phyloP scores from a whole-genome alignment of 176 grass and related monocot genomes.

The Tillandsia fasciculata region DNA sequence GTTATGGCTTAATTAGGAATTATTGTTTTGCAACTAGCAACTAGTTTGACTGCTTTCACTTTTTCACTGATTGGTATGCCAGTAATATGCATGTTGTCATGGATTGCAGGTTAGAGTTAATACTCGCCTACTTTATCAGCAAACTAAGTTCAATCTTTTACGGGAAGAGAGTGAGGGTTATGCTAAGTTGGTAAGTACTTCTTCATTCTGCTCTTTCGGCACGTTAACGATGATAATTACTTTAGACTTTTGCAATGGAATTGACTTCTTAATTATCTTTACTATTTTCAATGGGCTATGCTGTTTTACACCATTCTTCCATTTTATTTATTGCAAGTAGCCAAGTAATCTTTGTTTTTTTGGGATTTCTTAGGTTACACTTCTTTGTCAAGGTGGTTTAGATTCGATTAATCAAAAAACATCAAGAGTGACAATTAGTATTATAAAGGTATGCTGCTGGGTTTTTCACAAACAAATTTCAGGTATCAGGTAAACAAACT shows the following conservation, averaged over 20 bases:
- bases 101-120: constrained; percentile 93
- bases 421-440: constrained; percentile 70
- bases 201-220: not conserved
- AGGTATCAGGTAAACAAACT: not conserved
- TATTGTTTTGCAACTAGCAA: constrained; percentile 4
- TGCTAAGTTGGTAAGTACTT: constrained; percentile 70
- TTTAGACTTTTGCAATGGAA: not conserved
- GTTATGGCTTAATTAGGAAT: too few species aligned
- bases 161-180: constrained; percentile 99
- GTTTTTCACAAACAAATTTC: not conserved
- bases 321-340: constrained; percentile 14
- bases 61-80: not conserved
- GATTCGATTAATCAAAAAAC: constrained; percentile 54
- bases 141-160: constrained; percentile 97
- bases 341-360: constrained; percentile 8
- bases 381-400: constrained; percentile 87
- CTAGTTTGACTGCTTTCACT: constrained; percentile 7
- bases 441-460: constrained; percentile 62
- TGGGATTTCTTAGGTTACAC: constrained; percentile 56
- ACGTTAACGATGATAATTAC: not conserved
- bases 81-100: constrained; percentile 17
- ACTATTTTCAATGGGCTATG: not conserved
- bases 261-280: not conserved
- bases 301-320: not conserved
- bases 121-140: constrained; percentile 95